These are phyloP conservation scores for Lasiosphaeria miniovina DNA, from an alignment of 495 filamentous ascomycete species.

Conservation along the genomic window DNA sequence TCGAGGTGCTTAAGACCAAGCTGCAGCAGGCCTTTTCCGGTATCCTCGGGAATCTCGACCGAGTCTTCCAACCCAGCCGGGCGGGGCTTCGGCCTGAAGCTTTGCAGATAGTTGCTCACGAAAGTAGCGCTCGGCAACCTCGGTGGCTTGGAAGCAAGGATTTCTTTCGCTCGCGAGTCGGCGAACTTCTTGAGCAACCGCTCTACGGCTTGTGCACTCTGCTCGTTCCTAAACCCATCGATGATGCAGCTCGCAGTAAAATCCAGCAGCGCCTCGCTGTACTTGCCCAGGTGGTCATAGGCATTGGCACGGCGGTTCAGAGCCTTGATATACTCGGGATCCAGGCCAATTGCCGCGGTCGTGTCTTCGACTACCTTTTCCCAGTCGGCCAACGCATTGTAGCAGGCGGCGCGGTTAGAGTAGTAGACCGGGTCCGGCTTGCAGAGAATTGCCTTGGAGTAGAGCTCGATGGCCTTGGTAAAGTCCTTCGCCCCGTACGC, in stretches of 20 bases:
- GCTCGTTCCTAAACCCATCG: constrained; percentile 88
- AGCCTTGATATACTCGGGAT: constrained; percentile 96
- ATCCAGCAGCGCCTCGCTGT: constrained; percentile 92
- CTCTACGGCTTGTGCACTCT: constrained; percentile 85
- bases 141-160: constrained; percentile 65
- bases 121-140: constrained; percentile 92
- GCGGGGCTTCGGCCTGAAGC: constrained; percentile 78
- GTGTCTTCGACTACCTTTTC: constrained; percentile 97
- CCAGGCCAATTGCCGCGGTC: constrained; percentile 84
- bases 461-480: constrained; percentile 84
- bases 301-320: constrained; percentile 93
- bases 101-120: constrained; percentile 97
- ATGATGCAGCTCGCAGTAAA: constrained; percentile 99
- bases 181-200: constrained; percentile 94
- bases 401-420: constrained; percentile 97
- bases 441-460: constrained; percentile 93
- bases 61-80: constrained; percentile 81
- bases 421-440: constrained; percentile 97
- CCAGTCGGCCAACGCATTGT: constrained; percentile 88
- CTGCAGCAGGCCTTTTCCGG: constrained; percentile 79
- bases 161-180: constrained; percentile 83
- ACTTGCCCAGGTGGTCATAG: constrained; percentile 87
- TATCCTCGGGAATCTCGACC: constrained; percentile 69
- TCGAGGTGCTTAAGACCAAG: constrained; percentile 76
- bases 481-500: constrained; percentile 93